Base-by-base conservation (phyloP, 805 yeast species). In the Nakazawaea populi region DNA sequence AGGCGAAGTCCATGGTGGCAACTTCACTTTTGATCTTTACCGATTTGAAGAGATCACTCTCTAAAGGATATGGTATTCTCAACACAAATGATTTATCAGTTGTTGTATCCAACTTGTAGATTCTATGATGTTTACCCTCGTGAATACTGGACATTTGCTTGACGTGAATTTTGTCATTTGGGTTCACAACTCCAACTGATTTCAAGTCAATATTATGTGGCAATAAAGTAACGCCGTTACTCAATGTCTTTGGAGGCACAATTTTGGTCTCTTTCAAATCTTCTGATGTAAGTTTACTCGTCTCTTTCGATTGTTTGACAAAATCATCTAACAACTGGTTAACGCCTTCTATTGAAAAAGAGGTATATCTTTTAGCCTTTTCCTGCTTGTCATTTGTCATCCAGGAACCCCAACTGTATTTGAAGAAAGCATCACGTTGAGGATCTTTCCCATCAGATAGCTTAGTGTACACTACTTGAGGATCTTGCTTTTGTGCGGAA, bases 401-500 rank as follows among this genome's bases (percentile, higher is more conserved):
- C 98, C 98, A 92, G 6, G 96, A 79, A 45, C 99, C 99, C 96
- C 98, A 92, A 3, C 94, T 75, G 64, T 90, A 92, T 59, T 86
- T 81, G 73, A 89, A 92, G 61, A 94, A 88, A 42, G 80, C 74
- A 51, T 77, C 78, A 66, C 91, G 76, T 46, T 80, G 70, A 9
- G 89, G 89, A 61, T 86, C 91, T 39, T 73, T 68, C 51, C 80
- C 79, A 58, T 85, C 85, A 31, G 76, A 67, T 28, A 86, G 61
- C 53, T 74, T 75, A 48, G 91, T 85, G 62, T 63, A 72, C n/a
- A 70, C 63, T 58, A 72, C 76, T 30, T 56, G 57, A 27, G 55
- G 54, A 12, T 42, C 43, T 10, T 24, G 7, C 24, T 27, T 18
- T 31, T 31, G 29, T 11, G 14, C 8, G 12, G 28, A 6, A 29